Percentiles rank a stretch among this genome's conserved stretches.
Evolutionary conservation across 345 rosid species (phyloP).

Genomic region (Turritis glabra): DNA sequence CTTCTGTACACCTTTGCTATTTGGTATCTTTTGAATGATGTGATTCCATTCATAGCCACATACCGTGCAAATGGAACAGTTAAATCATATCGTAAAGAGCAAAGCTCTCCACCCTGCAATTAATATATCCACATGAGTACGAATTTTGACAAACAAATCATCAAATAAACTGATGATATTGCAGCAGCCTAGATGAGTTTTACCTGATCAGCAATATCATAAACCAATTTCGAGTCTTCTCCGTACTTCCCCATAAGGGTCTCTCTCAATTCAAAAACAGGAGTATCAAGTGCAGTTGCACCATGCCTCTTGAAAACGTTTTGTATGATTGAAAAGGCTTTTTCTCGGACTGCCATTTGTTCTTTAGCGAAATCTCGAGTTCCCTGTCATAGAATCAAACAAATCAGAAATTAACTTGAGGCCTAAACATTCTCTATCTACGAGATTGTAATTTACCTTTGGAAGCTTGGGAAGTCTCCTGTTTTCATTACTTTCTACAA

Average conservation of each 20-base stretch:
- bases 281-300: slow-evolving; percentile 92
- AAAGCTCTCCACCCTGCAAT: slow-evolving; percentile 91
- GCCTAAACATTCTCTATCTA: neutral
- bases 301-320: slow-evolving; percentile 88
- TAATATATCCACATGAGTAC: slow-evolving; percentile 13
- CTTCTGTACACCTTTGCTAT: slow-evolving; percentile 91
- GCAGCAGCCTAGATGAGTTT: slow-evolving; percentile 8
- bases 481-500: slow-evolving; percentile 86
- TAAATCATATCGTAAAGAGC: slow-evolving; percentile 89
- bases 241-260: slow-evolving; percentile 92
- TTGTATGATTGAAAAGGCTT: slow-evolving; percentile 72
- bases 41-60: slow-evolving; percentile 88
- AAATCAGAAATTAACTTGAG: slow-evolving; percentile 9
- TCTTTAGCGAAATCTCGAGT: slow-evolving; percentile 91
- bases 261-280: slow-evolving; percentile 94
- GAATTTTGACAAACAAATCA: neutral
- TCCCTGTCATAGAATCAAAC: slow-evolving; percentile 50
- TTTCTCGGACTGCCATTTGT: slow-evolving; percentile 80
- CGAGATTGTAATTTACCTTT: slow-evolving; percentile 50
- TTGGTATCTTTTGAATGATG: slow-evolving; percentile 81
- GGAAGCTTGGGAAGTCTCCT: slow-evolving; percentile 94
- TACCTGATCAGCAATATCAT: slow-evolving; percentile 98
- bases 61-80: slow-evolving; percentile 94
- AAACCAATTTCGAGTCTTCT: slow-evolving; percentile 92
- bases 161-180: neutral